Base-by-base conservation (phyloP, 1,139 yeast genomes). In the Geotrichum australiense region DNA sequence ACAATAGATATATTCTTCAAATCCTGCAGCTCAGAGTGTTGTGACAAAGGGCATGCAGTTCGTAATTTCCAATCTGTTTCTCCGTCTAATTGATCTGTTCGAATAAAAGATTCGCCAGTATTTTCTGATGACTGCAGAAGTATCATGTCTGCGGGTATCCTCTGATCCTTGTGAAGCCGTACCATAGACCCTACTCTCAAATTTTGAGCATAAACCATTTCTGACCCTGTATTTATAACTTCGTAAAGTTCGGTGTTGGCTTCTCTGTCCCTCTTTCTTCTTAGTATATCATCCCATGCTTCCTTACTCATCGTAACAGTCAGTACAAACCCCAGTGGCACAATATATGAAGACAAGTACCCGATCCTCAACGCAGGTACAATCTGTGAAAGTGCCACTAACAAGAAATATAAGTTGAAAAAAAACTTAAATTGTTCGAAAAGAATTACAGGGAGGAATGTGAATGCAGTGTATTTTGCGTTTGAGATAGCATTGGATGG, bases 61-160 rank as follows among this genome's bases (percentile, higher is more conserved):
- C 96, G 69, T 44, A 93, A 69, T 60, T 93, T 93, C 99, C 99
- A 93, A 64, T 93, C 99, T 7, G 99, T 93, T 61, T 93, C 99
- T 55, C 99, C 99, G 62, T 93, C 99, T 42, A 93, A 69, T 62
- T 93, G 99, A 65, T 93, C 99, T 0, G 99, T 93, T 55, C 94
- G 83, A 50, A 93, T 84, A 56, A 93, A 93, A 1, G 91, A 76
- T 60, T 93, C 99, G 5, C 97, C 98, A 1, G 70, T 59, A 12
- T 64, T 59, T 56, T 89, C 96, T 37, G 89, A 80, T 0, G 96
- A 80, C 57, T 86, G 94, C 35, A 93, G 64, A 27, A 93, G 63
- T 2, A 93, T 67, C 77, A 87, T 71, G 60, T 93, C 98, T 1
- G 98, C 97, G 0, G 99, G 99, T 0, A 91, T 74, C 45, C 98